These are phyloP conservation scores for Tephrocybe sp. DNA, from an alignment of 768 basidiomycete genomes.

Conservation along the genomic window DNA sequence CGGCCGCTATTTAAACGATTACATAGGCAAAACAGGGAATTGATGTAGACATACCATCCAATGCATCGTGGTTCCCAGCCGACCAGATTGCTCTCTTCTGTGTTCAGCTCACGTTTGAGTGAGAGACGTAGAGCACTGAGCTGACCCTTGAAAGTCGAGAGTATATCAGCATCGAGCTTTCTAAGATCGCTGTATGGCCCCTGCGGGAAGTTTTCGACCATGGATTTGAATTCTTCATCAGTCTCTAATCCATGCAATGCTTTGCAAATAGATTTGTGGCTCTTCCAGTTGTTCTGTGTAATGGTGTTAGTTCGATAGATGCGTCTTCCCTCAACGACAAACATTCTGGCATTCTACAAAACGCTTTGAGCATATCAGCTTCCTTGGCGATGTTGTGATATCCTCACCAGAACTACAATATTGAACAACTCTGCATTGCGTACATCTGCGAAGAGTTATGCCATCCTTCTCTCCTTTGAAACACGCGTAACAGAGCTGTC, in stretches of 20 bases:
- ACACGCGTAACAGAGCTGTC: constrained; percentile 31
- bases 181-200: constrained; percentile 14
- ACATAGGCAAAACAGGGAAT: background rate
- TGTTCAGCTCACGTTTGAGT: constrained; percentile 6
- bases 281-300: constrained; percentile 25
- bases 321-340: background rate
- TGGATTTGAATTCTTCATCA: constrained; percentile 5
- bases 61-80: constrained; percentile 24
- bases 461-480: constrained; percentile 21
- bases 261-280: constrained; percentile 33
- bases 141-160: background rate
- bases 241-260: constrained; percentile 24
- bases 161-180: constrained; percentile 5
- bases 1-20: constrained; percentile 17
- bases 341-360: constrained; percentile 31
- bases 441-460: constrained; percentile 26
- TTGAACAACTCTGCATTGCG: constrained; percentile 27
- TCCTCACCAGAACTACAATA: constrained; percentile 29
- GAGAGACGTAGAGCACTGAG: background rate
- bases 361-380: background rate
- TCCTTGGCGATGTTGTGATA: background rate
- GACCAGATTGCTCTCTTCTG: constrained; percentile 16
- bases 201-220: constrained; percentile 12
- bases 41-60: constrained; percentile 17
- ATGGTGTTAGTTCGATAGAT: background rate